These are phyloP conservation scores for Zizania latifolia DNA, from an alignment of 176 grass and related monocot genomes.

Conservation along the genomic window DNA sequence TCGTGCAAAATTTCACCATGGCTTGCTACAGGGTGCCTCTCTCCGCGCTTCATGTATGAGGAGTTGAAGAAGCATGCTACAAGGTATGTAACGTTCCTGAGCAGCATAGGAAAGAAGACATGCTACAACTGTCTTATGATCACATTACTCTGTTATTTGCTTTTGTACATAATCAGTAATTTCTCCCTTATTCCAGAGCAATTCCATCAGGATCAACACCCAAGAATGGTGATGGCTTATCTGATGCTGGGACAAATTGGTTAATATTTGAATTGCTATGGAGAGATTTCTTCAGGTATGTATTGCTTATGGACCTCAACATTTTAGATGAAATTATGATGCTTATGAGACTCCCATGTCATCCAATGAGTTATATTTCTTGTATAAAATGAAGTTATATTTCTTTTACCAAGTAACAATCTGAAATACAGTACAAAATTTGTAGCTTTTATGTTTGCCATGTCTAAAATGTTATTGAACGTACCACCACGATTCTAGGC, in stretches of 20 bases:
- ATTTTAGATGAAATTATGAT: neutral
- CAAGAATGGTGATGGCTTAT: constrained; percentile 32
- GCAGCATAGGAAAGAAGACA: neutral
- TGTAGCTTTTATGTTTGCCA: neutral
- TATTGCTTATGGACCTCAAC: neutral
- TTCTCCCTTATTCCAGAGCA: constrained; percentile 28
- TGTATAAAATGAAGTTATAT: neutral
- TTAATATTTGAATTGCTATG: constrained; percentile 91
- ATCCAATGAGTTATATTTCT: neutral
- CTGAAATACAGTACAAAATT: neutral
- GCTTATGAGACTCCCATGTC: neutral
- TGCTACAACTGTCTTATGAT: neutral
- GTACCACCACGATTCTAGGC: neutral
- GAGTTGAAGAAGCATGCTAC: constrained; percentile 85
- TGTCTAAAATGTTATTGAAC: neutral
- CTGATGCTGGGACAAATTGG: constrained; percentile 87
- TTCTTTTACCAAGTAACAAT: constrained; percentile 9
- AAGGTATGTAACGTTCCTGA: constrained; percentile 43
- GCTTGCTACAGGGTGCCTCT: constrained; percentile 90
- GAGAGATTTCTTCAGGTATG: constrained; percentile 99
- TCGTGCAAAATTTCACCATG: constrained; percentile 98
- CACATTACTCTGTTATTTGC: neutral
- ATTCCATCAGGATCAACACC: constrained; percentile 35
- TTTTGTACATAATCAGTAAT: neutral
- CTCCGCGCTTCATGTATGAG: constrained; percentile 91